Evolutionary conservation across 331 rosid species (phyloP).

Genomic region (Telfairia occidentalis): DNA sequence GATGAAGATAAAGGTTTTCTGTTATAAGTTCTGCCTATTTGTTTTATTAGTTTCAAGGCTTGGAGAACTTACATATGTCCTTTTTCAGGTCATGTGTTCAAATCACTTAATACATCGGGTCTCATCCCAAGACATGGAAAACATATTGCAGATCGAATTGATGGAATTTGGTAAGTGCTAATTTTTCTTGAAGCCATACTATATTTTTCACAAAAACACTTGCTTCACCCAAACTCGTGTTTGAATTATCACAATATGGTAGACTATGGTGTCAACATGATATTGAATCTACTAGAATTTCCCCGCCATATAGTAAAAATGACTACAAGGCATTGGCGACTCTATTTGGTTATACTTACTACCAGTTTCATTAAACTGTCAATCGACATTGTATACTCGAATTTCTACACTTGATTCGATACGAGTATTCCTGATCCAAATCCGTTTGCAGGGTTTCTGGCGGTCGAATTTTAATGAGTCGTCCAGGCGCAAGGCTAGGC

Average conservation of each 20-base stretch:
- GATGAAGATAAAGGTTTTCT: slow-evolving; percentile 79
- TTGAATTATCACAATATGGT: not conserved
- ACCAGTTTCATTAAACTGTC: not conserved
- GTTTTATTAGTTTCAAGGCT: slow-evolving; percentile 10
- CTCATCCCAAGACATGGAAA: slow-evolving; percentile 84
- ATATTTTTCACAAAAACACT: not conserved
- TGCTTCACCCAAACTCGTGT: not conserved
- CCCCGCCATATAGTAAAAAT: not conserved
- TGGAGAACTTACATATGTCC: slow-evolving; percentile 11
- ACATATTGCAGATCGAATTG: slow-evolving; percentile 78
- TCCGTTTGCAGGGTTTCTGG: slow-evolving; percentile 74
- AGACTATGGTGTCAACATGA: not conserved
- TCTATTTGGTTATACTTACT: not conserved
- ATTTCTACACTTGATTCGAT: not conserved
- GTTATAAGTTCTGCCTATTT: slow-evolving; percentile 5
- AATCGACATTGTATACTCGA: not conserved
- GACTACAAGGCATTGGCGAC: not conserved
- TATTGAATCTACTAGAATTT: not conserved
- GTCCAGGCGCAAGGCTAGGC: slow-evolving; percentile 86
- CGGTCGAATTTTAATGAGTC: slow-evolving; percentile 77
- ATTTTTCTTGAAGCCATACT: not conserved
- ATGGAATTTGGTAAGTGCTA: slow-evolving; percentile 78
- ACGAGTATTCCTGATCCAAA: not conserved
- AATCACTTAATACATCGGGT: slow-evolving; percentile 83
- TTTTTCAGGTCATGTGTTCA: slow-evolving; percentile 77